A percentile compares a stretch with the other conserved stretches of the same genome.
Conservation (phyloP, 139 green algal genomes). For the Closterium sp. region DNA sequence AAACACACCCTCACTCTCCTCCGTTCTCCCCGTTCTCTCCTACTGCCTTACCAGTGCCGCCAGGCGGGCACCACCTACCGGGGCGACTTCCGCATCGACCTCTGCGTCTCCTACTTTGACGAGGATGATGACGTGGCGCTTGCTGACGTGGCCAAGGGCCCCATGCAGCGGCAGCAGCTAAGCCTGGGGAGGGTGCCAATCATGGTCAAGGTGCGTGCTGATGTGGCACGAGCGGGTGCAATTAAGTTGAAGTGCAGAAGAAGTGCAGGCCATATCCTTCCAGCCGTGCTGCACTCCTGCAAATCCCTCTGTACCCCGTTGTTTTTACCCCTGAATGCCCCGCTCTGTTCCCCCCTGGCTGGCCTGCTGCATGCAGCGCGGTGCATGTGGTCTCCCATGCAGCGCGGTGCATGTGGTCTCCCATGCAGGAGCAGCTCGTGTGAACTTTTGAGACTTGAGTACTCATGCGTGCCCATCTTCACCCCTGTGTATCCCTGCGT, state of each 20-base stretch:
- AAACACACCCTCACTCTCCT: too few species aligned
- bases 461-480: neutral
- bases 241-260: too few species aligned
- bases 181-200: constrained; percentile 18
- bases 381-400: neutral
- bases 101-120: constrained; percentile 49
- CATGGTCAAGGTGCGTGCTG: constrained; percentile 29
- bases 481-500: neutral
- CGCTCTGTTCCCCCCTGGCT: too few species aligned
- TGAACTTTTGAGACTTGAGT: neutral
- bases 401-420: neutral
- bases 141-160: neutral
- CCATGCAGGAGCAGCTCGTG: neutral
- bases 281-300: too few species aligned
- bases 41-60: constrained; percentile 12
- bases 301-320: too few species aligned
- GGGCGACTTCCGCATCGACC: constrained; percentile 63
- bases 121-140: neutral
- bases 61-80: constrained; percentile 78
- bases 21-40: too few species aligned
- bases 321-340: too few species aligned
- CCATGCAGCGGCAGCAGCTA: neutral
- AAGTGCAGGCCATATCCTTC: too few species aligned
- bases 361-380: too few species aligned
- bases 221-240: neutral